phyloP scores from a whole-genome alignment of 768 basidiomycete genomes.

The Crassisporium funariophilum region DNA sequence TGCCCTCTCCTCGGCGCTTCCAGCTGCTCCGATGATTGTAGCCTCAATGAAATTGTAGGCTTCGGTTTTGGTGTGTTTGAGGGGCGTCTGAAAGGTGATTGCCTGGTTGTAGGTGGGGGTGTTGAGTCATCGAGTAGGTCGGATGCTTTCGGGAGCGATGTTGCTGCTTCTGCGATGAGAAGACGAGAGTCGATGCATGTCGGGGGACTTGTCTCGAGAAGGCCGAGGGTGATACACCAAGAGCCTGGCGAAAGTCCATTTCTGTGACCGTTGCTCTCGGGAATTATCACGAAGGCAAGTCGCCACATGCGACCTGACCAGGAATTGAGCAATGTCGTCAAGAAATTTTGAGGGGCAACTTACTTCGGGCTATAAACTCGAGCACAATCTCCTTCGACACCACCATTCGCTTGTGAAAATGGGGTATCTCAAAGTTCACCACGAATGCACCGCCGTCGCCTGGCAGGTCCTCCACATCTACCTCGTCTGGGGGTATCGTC shows the following conservation, averaged over 20 bases:
- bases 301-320: slow-evolving; percentile 60
- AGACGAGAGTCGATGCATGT: slow-evolving; percentile 58
- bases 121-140: not conserved
- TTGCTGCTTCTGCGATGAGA: slow-evolving; percentile 20
- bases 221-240: slow-evolving; percentile 52
- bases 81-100: not conserved
- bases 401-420: slow-evolving; percentile 72
- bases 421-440: slow-evolving; percentile 49
- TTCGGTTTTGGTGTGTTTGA: slow-evolving; percentile 21
- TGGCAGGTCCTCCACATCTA: slow-evolving; percentile 50
- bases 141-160: slow-evolving; percentile 2
- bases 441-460: slow-evolving; percentile 57
- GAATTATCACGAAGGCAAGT: slow-evolving; percentile 44
- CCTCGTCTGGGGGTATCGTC: slow-evolving; percentile 46
- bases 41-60: slow-evolving; percentile 34
- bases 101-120: not conserved
- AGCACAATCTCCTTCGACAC: slow-evolving; percentile 52
- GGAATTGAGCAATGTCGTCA: not conserved
- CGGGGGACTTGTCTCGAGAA: slow-evolving; percentile 59
- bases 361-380: slow-evolving; percentile 67
- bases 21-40: slow-evolving; percentile 38
- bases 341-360: slow-evolving; percentile 7
- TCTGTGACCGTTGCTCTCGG: slow-evolving; percentile 7
- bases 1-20: slow-evolving; percentile 23
- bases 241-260: slow-evolving; percentile 32